phyloP scores from a whole-genome alignment of 2,329 filamentous ascomycete species.

The Cercospora sojina region DNA sequence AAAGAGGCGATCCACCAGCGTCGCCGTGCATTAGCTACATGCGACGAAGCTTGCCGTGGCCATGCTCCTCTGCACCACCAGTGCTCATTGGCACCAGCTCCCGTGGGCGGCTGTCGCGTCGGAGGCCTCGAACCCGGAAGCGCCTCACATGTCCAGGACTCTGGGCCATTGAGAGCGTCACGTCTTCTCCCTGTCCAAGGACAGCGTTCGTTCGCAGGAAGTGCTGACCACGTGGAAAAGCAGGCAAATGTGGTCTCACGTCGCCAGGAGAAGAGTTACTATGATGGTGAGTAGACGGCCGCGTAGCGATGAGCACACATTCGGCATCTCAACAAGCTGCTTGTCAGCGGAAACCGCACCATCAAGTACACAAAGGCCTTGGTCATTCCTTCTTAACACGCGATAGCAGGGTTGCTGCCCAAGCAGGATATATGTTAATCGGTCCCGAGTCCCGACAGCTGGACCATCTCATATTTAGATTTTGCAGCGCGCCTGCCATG shows the following conservation, averaged over 20 bases:
- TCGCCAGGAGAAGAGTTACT: not conserved
- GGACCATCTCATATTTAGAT: not conserved
- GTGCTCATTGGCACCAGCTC: not conserved
- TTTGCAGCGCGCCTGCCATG: not conserved
- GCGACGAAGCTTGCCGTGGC: not conserved
- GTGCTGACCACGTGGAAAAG: not conserved
- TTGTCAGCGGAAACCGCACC: not conserved
- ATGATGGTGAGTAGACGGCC: not conserved
- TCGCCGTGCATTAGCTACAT: not conserved
- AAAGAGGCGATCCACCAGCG: not conserved
- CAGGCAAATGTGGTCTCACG: not conserved
- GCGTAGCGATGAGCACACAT: not conserved
- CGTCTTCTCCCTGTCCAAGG: not conserved
- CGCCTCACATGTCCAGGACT: not conserved
- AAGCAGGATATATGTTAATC: not conserved
- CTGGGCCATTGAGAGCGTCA: not conserved
- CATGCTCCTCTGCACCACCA: not conserved
- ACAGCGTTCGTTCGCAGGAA: not conserved
- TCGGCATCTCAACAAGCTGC: not conserved
- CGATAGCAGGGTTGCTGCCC: not conserved
- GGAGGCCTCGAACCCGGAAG: not conserved
- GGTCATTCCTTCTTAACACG: not conserved
- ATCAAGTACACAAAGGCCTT: not conserved
- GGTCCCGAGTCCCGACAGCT: not conserved
- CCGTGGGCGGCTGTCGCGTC: not conserved